phyloP scores from a whole-genome alignment of 371 early-diverging fungal genomes.

The Apophysomyces variabilis region DNA sequence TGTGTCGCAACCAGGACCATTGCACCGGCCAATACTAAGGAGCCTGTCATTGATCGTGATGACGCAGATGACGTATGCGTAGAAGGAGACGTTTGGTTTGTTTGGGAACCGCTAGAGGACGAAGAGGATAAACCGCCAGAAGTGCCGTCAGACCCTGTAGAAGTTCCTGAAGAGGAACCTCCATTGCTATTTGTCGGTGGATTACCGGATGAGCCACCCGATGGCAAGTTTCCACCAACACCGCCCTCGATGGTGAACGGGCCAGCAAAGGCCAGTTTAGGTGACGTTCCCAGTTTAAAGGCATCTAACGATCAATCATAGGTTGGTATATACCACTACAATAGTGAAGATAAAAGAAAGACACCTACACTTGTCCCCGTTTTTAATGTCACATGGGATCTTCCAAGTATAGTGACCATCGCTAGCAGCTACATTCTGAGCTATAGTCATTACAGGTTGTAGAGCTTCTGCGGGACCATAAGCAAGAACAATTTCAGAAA shows the following conservation, averaged over 20 bases:
- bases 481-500: conserved; percentile 27
- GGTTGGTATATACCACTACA: too few relatives aligned
- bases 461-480: conserved; percentile 29
- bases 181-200: background rate
- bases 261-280: conserved; percentile 55
- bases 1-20: background rate
- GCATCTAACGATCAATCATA: conserved; percentile 37
- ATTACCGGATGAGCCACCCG: background rate
- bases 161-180: background rate
- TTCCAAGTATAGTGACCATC: conserved; percentile 26
- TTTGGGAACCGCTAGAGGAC: background rate
- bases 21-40: background rate
- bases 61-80: background rate
- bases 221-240: conserved; percentile 24
- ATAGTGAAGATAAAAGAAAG: too few relatives aligned
- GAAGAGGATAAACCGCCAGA: background rate
- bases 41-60: background rate
- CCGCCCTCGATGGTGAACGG: conserved; percentile 51
- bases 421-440: conserved; percentile 26
- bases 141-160: background rate
- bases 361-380: conserved; percentile 34
- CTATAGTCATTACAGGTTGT: conserved; percentile 30
- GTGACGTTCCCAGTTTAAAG: conserved; percentile 52
- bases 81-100: background rate
- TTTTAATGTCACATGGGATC: conserved; percentile 27